These are phyloP conservation scores for Eucalyptus viminalis DNA, from an alignment of 345 rosid species.

Conservation along the genomic window DNA sequence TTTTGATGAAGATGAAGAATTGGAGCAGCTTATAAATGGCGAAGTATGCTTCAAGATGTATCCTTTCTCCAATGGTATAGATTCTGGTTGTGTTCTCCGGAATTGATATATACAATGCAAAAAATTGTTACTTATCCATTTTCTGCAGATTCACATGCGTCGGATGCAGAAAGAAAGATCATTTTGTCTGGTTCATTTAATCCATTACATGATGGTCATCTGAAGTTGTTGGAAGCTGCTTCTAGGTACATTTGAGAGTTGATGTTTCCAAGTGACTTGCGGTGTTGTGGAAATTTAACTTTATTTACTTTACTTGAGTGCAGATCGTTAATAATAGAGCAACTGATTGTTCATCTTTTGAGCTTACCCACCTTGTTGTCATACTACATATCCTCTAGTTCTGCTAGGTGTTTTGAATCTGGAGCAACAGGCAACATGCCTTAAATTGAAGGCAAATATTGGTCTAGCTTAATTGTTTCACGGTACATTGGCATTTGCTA, in stretches of 20 bases:
- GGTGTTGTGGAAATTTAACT: neutral
- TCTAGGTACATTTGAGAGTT: constrained; percentile 34
- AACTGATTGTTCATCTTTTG: neutral
- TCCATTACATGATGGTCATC: constrained; percentile 88
- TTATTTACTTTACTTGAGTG: neutral
- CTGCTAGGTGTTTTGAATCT: neutral
- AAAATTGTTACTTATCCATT: neutral
- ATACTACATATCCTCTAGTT: neutral
- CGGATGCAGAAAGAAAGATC: constrained; percentile 52
- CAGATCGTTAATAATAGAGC: neutral
- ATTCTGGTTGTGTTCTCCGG: neutral
- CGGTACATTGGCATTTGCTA: neutral
- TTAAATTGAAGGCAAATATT: neutral
- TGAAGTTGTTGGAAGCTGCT: constrained; percentile 87
- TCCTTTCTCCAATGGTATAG: constrained; percentile 57
- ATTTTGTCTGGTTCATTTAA: constrained; percentile 90
- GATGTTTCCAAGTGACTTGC: neutral
- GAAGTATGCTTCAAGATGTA: constrained; percentile 65
- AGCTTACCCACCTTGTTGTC: neutral
- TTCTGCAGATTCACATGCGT: constrained; percentile 24
- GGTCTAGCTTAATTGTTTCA: neutral
- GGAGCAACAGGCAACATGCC: neutral
- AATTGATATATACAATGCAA: neutral
- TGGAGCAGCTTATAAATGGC: constrained; percentile 63
- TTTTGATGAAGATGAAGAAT: constrained; percentile 63